Conservation (phyloP, 257 asterid species). For the Nicotiana obtusifolia region DNA sequence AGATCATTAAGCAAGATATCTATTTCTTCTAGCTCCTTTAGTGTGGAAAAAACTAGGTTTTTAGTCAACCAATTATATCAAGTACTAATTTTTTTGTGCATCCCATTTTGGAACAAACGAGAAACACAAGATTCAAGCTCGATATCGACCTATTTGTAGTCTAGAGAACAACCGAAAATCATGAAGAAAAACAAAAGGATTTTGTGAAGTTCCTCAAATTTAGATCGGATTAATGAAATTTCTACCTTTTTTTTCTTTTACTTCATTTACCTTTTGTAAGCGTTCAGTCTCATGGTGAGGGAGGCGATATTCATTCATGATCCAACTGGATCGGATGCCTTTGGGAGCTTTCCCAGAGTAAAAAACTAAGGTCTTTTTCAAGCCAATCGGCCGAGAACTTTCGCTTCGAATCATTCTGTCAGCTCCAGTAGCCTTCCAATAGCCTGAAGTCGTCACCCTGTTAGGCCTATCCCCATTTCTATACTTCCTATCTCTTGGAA, state of each 20-base stretch:
- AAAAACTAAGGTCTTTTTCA: conserved; percentile 96
- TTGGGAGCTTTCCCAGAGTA: conserved; percentile 98
- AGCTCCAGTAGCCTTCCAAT: conserved; percentile 99
- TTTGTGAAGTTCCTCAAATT: neutral
- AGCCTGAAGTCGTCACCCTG: conserved; percentile 90
- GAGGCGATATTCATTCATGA: conserved; percentile 89
- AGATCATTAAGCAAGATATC: too few species aligned
- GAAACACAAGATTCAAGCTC: neutral
- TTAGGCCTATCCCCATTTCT: conserved; percentile 95
- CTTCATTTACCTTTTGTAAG: conserved; percentile 56
- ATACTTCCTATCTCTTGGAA: conserved; percentile 87
- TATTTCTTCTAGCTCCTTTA: too few species aligned
- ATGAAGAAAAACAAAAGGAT: neutral
- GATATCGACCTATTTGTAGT: neutral
- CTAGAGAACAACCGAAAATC: neutral
- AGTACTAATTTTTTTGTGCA: neutral
- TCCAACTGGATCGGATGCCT: conserved; percentile 89
- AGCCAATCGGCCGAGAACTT: conserved; percentile 58
- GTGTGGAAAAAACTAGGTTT: neutral
- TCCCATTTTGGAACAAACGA: neutral
- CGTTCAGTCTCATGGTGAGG: conserved; percentile 87
- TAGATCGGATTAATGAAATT: too few species aligned
- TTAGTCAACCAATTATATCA: too few species aligned
- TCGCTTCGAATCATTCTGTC: conserved; percentile 82
- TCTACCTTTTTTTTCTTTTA: too few species aligned